Base-by-base conservation (phyloP, 169 alveolate genomes). In the Eimeria maxima region DNA sequence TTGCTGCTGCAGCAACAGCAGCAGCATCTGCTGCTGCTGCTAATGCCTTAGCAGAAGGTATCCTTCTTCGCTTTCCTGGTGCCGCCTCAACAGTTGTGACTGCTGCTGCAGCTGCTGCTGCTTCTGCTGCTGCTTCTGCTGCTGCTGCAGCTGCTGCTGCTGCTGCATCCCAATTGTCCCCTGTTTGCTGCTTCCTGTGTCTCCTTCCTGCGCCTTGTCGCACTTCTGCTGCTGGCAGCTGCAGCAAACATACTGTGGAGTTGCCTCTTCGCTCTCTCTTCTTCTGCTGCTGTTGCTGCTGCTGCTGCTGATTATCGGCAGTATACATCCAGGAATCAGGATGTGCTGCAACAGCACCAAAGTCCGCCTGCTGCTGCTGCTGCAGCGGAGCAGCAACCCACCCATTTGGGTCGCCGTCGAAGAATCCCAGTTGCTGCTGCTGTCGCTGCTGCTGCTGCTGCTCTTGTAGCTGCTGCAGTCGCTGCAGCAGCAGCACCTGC, bases 21-120 rank as follows among this genome's bases (percentile, higher is more conserved):
- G 89, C 89, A 80, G 89, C 89, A 80, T 80, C 89, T 22, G 89
- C 89, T 42, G 89, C 89, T 45, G 89, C 89, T 27, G 89, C 89
- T 20, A 80, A 65, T 24, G 89, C 89, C 47, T 80, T 80, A 6
- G 89, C 89, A 4, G 89, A 80, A 18, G 89, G 89, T 14, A 42
- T 80, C 33, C 89, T 80, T 16, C 89, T 10, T 69, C 89, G 89
- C 13, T 80, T 80, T 14, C 89, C 89, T 44, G 89, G 89, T 63
- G 67, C 69, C 2, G 89, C 89, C 38, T 80, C 89, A 6, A n/a
- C 67, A 13, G 89, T 80, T 8, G 38, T 24, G 38, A 80, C 67
- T 16, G 89, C 89, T 45, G 89, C 89, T 20, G 89, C 89, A 16
- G 89, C 89, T 44, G 89, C 89, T 44, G 89, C 89, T 80, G 89